Percentiles rank a stretch among this genome's conserved stretches.
Evolutionary conservation across 129 eudicot genomes (phyloP).

Genomic region (Escallonia herrerae): DNA sequence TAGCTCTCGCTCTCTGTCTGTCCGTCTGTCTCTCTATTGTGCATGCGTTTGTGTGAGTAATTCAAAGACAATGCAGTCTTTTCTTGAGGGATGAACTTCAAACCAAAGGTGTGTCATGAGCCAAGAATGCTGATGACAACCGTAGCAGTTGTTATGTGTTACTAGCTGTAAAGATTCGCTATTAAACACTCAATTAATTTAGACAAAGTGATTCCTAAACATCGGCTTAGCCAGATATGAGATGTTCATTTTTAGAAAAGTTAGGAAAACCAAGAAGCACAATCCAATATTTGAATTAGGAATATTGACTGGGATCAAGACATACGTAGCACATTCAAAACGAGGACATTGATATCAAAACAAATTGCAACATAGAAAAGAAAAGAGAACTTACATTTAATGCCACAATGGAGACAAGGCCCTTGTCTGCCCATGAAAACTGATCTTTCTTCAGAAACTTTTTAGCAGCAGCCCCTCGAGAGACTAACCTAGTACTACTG

Average conservation of each 20-base stretch:
- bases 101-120: too few species aligned
- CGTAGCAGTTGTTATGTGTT: too few species aligned
- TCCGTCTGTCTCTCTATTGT: too few species aligned
- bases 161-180: too few species aligned
- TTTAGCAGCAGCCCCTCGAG: not conserved
- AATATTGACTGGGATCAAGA: not conserved
- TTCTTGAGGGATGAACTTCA: too few species aligned
- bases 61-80: too few species aligned
- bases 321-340: not conserved
- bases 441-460: not conserved
- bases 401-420: slow-evolving; percentile 1
- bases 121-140: too few species aligned
- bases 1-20: too few species aligned
- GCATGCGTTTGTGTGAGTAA: too few species aligned
- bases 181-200: too few species aligned
- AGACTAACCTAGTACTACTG: too few species aligned
- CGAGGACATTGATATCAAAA: not conserved
- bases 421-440: slow-evolving; percentile 9
- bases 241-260: too few species aligned
- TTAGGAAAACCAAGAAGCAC: not conserved
- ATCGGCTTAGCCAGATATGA: not conserved
- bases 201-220: not conserved
- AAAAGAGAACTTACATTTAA: not conserved
- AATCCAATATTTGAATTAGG: not conserved
- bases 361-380: not conserved